phyloP scores from a whole-genome alignment of 2,329 filamentous ascomycete genomes.

The Botrytis aclada region DNA sequence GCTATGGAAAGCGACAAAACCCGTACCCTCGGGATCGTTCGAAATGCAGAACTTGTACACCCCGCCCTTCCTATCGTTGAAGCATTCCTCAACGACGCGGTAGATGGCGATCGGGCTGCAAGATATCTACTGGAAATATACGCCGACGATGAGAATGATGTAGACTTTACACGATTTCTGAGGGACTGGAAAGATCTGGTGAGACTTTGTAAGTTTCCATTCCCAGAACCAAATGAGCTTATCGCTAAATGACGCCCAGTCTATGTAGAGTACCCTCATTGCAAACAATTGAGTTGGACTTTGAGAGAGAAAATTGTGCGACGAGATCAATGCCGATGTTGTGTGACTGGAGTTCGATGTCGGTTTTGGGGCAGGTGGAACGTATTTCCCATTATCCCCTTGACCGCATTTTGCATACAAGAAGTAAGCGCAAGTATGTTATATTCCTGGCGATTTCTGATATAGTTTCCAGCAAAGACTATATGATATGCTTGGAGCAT shows the following conservation, averaged over 20 bases:
- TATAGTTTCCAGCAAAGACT: neutral
- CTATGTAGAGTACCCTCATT: neutral
- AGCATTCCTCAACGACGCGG: neutral
- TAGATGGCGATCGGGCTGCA: neutral
- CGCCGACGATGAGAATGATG: no score
- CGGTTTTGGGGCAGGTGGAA: neutral
- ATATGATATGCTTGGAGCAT: neutral
- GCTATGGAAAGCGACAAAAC: neutral
- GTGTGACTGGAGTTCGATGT: neutral
- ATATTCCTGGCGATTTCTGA: neutral
- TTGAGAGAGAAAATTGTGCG: neutral
- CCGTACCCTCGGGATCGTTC: neutral
- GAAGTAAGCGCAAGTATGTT: neutral
- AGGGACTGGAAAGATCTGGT: neutral
- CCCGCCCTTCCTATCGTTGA: neutral
- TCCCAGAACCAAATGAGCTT: rapidly evolving
- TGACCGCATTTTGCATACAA: neutral
- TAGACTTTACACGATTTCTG: neutral
- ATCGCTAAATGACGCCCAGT: neutral
- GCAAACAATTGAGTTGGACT: neutral
- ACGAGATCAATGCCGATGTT: neutral
- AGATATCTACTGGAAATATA: neutral
- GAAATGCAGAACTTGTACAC: neutral
- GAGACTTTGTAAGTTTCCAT: neutral
- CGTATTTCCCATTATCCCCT: neutral